Evolutionary conservation across 352 stramenopile genomes (phyloP).

Genomic region (Pythium sp.): DNA sequence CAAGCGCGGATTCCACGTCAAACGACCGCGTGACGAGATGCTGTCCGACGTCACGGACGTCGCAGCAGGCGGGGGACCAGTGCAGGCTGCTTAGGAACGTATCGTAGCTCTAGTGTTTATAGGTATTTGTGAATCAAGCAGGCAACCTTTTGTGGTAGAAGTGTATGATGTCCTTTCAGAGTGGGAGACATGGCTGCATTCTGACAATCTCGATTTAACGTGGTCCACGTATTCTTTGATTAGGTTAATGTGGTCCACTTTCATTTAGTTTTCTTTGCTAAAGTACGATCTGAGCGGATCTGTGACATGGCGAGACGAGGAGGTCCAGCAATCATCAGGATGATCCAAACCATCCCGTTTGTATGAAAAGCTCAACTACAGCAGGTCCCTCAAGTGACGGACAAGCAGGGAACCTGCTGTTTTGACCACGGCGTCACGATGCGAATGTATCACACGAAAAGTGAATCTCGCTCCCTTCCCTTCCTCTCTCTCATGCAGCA

Average conservation of each 20-base stretch:
- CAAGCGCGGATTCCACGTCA: conserved; percentile 29
- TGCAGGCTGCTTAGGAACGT: neutral
- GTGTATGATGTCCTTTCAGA: neutral
- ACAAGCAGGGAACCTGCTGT: neutral
- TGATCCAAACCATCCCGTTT: neutral
- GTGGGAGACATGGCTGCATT: conserved; percentile 1
- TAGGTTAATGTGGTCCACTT: neutral
- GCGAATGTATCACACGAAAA: neutral
- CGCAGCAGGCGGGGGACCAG: neutral
- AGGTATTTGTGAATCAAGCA: neutral
- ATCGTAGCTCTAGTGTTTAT: neutral
- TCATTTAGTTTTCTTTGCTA: neutral
- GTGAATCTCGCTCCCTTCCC: neutral
- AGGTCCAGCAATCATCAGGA: neutral
- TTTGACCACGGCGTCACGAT: neutral
- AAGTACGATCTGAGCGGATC: neutral
- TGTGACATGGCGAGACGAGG: neutral
- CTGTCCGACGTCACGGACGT: conserved; percentile 5
- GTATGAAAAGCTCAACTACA: neutral
- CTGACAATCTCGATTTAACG: neutral
- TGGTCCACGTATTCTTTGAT: neutral
- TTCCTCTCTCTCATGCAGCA: neutral
- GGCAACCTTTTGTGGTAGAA: neutral
- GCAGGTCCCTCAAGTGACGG: neutral
- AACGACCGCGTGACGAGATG: conserved; percentile 16